Evolutionary conservation across 805 yeast genomes (phyloP).

Genomic region (Kuraishia piskuri): DNA sequence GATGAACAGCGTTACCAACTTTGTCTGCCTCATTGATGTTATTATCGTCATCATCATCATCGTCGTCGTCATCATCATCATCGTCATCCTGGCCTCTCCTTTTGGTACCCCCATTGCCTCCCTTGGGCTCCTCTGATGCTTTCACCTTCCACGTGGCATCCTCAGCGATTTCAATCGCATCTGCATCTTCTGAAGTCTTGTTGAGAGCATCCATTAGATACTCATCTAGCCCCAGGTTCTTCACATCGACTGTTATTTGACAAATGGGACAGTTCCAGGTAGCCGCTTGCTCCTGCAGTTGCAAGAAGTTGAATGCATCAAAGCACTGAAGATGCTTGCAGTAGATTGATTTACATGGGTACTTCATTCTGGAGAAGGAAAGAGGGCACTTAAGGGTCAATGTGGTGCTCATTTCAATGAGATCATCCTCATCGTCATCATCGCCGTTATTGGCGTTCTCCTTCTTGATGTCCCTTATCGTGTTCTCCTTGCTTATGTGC

Average conservation of each 20-base stretch:
- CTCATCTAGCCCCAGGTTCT: conserved; percentile 65
- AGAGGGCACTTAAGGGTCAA: conserved; percentile 75
- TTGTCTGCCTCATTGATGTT: background rate
- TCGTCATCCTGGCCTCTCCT: conserved; percentile 9
- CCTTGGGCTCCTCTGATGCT: conserved; percentile 3
- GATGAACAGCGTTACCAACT: too few relatives aligned
- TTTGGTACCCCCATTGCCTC: too few relatives aligned
- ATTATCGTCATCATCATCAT: conserved; percentile 10
- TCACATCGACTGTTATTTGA: conserved; percentile 37
- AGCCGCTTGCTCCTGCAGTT: conserved; percentile 71
- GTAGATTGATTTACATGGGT: conserved; percentile 60
- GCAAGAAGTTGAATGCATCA: conserved; percentile 68
- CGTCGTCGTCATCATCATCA: conserved; percentile 19
- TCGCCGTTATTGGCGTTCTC: background rate
- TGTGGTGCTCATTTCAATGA: conserved; percentile 57
- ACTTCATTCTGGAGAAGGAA: conserved; percentile 56
- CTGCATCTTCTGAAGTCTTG: conserved; percentile 44
- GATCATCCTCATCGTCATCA: conserved; percentile 51
- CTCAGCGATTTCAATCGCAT: conserved; percentile 53
- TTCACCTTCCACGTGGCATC: conserved; percentile 67
- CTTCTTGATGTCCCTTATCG: conserved; percentile 35
- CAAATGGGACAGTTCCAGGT: conserved; percentile 91
- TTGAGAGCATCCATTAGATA: conserved; percentile 57
- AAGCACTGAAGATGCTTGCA: conserved; percentile 87
- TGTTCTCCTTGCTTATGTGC: conserved; percentile 43